phyloP scores from a whole-genome alignment of 2,329 filamentous ascomycete genomes.

The Pseudogymnoascus sp. region DNA sequence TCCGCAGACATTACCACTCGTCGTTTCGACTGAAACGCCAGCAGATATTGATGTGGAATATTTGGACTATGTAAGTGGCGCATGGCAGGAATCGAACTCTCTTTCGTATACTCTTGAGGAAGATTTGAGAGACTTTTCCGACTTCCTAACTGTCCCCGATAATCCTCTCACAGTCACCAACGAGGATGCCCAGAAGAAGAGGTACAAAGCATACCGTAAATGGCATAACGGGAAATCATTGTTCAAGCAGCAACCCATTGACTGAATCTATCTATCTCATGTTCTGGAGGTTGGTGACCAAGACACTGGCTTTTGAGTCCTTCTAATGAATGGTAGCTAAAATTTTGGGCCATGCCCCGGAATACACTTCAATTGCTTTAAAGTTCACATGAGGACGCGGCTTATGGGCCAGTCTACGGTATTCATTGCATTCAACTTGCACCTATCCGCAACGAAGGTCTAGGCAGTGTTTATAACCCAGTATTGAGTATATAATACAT shows the following conservation, averaged over 20 bases:
- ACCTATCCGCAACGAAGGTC: neutral
- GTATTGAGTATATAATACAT: neutral
- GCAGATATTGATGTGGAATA: constrained; percentile 61
- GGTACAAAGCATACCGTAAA: constrained; percentile 93
- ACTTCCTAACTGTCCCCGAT: constrained; percentile 69
- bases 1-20: constrained; percentile 79
- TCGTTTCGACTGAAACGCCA: constrained; percentile 62
- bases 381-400: neutral
- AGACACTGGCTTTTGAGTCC: neutral
- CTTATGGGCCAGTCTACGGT: neutral
- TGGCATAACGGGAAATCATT: constrained; percentile 93
- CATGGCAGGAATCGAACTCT: constrained; percentile 46
- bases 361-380: neutral
- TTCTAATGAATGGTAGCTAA: neutral
- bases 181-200: constrained; percentile 82
- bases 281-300: neutral
- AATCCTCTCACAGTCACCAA: constrained; percentile 82
- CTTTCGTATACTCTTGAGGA: constrained; percentile 43
- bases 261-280: constrained; percentile 21
- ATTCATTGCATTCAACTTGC: neutral
- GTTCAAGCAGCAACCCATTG: constrained; percentile 78
- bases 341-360: neutral
- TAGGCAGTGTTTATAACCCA: too few relatives aligned
- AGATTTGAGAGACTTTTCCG: constrained; percentile 65
- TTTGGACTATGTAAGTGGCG: constrained; percentile 68